A percentile compares a stretch with the other conserved stretches of the same genome.
phyloP scores from a whole-genome alignment of 768 basidiomycete genomes.

The Leccinum uliginosum region DNA sequence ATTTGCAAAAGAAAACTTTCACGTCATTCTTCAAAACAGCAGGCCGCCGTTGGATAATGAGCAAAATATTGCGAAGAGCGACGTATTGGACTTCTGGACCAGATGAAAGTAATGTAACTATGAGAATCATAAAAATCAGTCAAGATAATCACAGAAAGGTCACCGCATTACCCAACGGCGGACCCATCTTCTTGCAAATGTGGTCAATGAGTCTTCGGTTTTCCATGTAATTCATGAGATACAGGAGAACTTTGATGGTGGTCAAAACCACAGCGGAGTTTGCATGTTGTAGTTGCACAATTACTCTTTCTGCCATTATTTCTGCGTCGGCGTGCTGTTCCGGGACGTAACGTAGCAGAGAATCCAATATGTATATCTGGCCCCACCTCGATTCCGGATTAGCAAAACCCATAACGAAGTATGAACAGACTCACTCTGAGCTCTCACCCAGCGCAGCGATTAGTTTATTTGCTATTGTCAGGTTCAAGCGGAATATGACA shows the following conservation, averaged over 20 bases:
- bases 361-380: constrained; percentile 96
- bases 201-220: constrained; percentile 79
- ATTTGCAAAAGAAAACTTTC: constrained; percentile 99
- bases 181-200: constrained; percentile 97
- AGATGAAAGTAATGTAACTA: constrained; percentile 93
- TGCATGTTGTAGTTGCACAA: constrained; percentile 92
- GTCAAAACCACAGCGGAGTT: constrained; percentile 99
- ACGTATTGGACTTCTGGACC: constrained; percentile 99
- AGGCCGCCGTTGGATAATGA: constrained; percentile 95
- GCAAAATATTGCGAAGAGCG: constrained; percentile 89
- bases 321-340: constrained; percentile 85
- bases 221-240: constrained; percentile 99
- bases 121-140: neutral
- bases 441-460: constrained; percentile 91
- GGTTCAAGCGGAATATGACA: constrained; percentile 86
- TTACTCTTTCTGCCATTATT: constrained; percentile 91
- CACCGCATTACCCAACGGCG: constrained; percentile 70
- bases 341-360: constrained; percentile 90
- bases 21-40: constrained; percentile 94
- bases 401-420: constrained; percentile 4
- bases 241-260: constrained; percentile 93
- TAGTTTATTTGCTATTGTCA: constrained; percentile 83
- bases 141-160: neutral
- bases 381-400: constrained; percentile 72
- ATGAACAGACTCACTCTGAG: constrained; percentile 73